These are phyloP conservation scores for Nemania diffusa DNA, from an alignment of 2,329 filamentous ascomycete genomes.

Conservation along the genomic window DNA sequence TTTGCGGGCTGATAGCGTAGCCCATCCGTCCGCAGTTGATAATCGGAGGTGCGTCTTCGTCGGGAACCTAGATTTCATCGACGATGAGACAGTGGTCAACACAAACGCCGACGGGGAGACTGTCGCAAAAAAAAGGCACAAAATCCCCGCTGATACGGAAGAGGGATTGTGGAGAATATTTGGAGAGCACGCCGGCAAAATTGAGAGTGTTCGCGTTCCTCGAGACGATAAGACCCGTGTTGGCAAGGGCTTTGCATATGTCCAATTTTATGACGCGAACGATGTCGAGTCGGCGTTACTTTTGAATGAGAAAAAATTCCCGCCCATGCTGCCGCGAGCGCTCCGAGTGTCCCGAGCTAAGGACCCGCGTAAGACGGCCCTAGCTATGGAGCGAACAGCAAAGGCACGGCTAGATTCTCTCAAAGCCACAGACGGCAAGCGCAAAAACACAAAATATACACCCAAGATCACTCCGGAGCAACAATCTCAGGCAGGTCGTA, in stretches of 20 bases:
- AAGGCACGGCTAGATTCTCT: constrained; percentile 51
- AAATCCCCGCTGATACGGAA: constrained; percentile 84
- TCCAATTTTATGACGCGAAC: constrained; percentile 92
- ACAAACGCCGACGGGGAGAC: constrained; percentile 73
- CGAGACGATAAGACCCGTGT: constrained; percentile 90
- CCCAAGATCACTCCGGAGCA: constrained; percentile 77
- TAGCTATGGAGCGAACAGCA: constrained; percentile 62
- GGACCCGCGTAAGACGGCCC: constrained; percentile 70
- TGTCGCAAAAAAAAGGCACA: constrained; percentile 77
- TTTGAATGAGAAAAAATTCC: constrained; percentile 90
- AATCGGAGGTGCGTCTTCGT: constrained; percentile 94
- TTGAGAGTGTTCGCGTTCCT: constrained; percentile 93
- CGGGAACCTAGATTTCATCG: constrained; percentile 94
- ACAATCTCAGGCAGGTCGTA: constrained; percentile 77
- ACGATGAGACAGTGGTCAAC: constrained; percentile 81
- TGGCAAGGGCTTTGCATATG: constrained; percentile 96
- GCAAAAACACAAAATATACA: constrained; percentile 66
- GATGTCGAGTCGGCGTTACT: constrained; percentile 90
- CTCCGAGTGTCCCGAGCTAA: constrained; percentile 89
- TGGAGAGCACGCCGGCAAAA: constrained; percentile 75
- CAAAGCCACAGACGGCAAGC: constrained; percentile 46
- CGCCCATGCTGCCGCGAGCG: constrained; percentile 89
- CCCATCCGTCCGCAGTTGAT: constrained; percentile 84
- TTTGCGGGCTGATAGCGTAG: constrained; percentile 88
- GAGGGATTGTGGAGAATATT: constrained; percentile 93